Base-by-base conservation (phyloP, 2,329 filamentous ascomycete genomes). In the Trichoderma aggressivum region DNA sequence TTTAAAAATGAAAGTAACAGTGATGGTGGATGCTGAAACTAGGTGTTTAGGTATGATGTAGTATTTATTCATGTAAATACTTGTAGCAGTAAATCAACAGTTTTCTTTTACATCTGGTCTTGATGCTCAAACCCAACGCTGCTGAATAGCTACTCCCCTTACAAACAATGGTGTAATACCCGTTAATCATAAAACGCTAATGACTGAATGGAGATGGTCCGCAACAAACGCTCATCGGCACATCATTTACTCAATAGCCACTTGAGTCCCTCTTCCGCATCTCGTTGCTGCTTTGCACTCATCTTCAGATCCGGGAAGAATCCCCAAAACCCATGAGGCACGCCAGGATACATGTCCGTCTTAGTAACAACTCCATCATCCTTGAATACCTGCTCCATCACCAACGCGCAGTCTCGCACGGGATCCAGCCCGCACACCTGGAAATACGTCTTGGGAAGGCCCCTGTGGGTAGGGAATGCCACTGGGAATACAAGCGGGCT, bases 381-480 rank as follows among this genome's bases (percentile, higher is more conserved):
- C 43, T 63, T 75, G 72, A 75, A 78, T 10, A 78, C 73, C 55
- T 78, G 77, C 59, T 80, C 78, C 70, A 77, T 74, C 16, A 80
- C 69, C 47, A 80, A 70, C 1, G 74, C 75, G 56, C 75, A 77
- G 59, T 80, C 78, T 28, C 79, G 73, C 21, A 77, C 65, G 1
- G 77, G 76, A 53, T 81, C 79, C 12, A 78, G 61, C 2, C 78
- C 79, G 34, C 75, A 80, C 7, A 74, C 74, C 55, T 80, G 78
- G 24, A 80, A 79, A 62, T 80, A 81, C 8, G 78, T 79, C 72
- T 75, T 79, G 12, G 77, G 78, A 16, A 79, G 72, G 3, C 73
- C 72, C 5, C 56, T 72, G 56, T 75, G 74, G 16, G 75, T 73
- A 5, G 74, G 71, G 5, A 74, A 75, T 16, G 70, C 62, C n/a